Evolutionary conservation across 2,329 filamentous ascomycete genomes (phyloP), one percentile per base, ranked within the genome.

Genomic region (Cercospora brassicicola): DNA sequence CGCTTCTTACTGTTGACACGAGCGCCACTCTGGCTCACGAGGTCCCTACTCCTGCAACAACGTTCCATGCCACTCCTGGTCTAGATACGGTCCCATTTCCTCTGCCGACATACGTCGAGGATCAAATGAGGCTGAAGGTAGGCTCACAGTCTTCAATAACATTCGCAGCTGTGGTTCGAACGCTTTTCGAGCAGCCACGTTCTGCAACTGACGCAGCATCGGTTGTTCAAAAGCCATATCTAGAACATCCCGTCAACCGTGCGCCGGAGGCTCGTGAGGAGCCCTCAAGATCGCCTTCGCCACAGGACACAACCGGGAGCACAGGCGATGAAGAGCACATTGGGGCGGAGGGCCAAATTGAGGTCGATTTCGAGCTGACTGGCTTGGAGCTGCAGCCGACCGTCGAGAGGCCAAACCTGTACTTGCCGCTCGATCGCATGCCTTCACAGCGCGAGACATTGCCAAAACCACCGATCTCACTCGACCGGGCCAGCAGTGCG

Each of bases 291-390:
- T n/a, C 36, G 30, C 11, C 36, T 33, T 20, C 26, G 8, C 59
- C 4, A 30, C 18, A 45, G 23, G 26, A 18, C n/a, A 62, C 36
- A 18, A 2, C 23, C 63, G 75, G 73, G 77, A 79, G 26, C 66
- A 59, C 59, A 72, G 3, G 74, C 11, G 65, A 68, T 65, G 77
- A 78, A 2, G 74, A 75, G n/a, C 78, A 76, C 62, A 9, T 56
- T 9, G 18, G 28, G 13, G 9, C 15, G 26, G 15, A 45, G 15
- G 8, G 45, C 23, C 2, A 59, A 6, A 31, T 4, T 3, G 36
- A 45, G 8, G 28, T 48, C 6, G 48, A 4, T 8, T n/a, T 57
- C 31, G 48, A 15, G 48, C 48, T 30, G 7, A 28, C 13, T 28
- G 20, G 5, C 13, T 4, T 5, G 15, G 4, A 55, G 48, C 48